Base-by-base conservation (phyloP, 2,329 filamentous ascomycete genomes). In the Botryotinia narcissicola region DNA sequence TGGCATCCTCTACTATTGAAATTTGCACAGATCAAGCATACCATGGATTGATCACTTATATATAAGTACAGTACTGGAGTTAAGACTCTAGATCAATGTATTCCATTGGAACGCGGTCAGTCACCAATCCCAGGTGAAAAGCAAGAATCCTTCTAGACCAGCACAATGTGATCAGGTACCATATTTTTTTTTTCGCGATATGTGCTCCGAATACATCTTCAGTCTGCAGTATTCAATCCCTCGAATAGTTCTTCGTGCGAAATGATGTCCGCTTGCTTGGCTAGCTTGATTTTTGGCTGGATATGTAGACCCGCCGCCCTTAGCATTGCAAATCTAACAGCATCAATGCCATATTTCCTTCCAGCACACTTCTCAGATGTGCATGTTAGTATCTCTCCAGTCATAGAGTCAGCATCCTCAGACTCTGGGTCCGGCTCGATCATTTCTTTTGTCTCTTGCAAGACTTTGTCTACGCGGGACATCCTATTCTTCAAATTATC, bases 291-390 rank as follows among this genome's bases (percentile, higher is more conserved):
- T 78, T 83, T 84, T 68, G 81, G 80, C 35, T 79, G 70, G 48
- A 77, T 75, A 74, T 89, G 87, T 78, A 91, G 81, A 2, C 88
- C 89, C 73, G 87, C 87, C 59, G 91, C 90, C 75, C 86, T 85
- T 74, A 93, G 79, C 70, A 92, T 87, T 4, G 90, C 88, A 86
- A 88, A 91, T 71, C 90, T 82, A 16, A 93, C 80, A 73, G 88
- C 86, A 80, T 89, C 86, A 61, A 93, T 84, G 0, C 91, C 91
- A 69, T 91, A 77, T 73, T 84, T 85, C 73, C 83, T 83, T 44
- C 84, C 84, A 40, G 82, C 75, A 40, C 82, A 80, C 69, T 84
- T 86, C 78, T 87, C 85, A 2, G 86, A 82, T 77, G 88, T 89
- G 76, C 86, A 89, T 16, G 86, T 87, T 51, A 92, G 80, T 22